phyloP scores from a whole-genome alignment of 441 rosid species.

The Macaranga tanarius region DNA sequence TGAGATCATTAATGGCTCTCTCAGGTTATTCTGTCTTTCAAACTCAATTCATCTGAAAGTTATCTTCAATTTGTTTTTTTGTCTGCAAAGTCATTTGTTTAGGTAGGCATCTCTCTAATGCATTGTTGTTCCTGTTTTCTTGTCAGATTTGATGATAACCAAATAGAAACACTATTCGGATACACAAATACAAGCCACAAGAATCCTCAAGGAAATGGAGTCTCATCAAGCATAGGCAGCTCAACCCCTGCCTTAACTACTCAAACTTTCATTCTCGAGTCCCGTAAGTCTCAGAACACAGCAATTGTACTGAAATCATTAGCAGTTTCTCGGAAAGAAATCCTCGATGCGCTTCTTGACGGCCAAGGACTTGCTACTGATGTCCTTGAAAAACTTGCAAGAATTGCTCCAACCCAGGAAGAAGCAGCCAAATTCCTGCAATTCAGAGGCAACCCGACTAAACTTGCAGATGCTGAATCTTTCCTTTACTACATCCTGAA shows the following conservation, averaged over 20 bases:
- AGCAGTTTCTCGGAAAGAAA: conserved; percentile 36
- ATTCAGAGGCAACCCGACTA: conserved; percentile 42
- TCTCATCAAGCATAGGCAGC: conserved; percentile 21
- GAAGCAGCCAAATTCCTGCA: conserved; percentile 47
- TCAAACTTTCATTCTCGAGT: conserved; percentile 43
- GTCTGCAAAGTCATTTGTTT: neutral
- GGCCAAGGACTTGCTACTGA: conserved; percentile 45
- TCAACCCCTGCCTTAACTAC: conserved; percentile 23
- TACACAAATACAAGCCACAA: conserved; percentile 31
- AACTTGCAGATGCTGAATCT: conserved; percentile 59
- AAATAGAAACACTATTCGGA: conserved; percentile 52
- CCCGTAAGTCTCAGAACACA: conserved; percentile 47
- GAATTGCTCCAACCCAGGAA: conserved; percentile 47
- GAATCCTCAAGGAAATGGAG: conserved; percentile 19
- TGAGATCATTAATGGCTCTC: conserved; percentile 53
- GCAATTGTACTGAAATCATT: conserved; percentile 51
- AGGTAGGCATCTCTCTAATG: neutral
- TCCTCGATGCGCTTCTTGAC: conserved; percentile 35
- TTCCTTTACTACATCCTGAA: conserved; percentile 54
- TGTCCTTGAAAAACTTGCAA: conserved; percentile 44
- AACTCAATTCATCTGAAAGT: neutral
- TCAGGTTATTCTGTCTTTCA: conserved; percentile 34
- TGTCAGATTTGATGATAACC: conserved; percentile 53
- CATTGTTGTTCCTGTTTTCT: conserved; percentile 1
- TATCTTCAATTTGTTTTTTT: no score